A percentile compares a stretch with the other conserved stretches of the same genome.
These are phyloP conservation scores for Kwoniella sp. DNA, from an alignment of 768 basidiomycete species.

Conservation along the genomic window DNA sequence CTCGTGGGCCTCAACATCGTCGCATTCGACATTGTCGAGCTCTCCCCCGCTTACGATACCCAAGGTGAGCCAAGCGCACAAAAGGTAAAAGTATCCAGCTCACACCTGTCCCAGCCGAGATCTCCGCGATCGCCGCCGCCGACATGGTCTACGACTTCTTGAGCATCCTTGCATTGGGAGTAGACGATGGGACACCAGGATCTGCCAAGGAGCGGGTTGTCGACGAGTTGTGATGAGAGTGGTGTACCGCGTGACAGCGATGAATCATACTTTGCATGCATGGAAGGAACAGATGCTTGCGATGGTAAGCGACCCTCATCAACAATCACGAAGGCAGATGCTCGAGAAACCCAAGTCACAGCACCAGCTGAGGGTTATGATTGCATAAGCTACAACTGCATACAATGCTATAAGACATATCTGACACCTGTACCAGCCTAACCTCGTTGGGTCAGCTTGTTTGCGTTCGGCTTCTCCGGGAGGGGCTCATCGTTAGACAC, in stretches of 20 bases:
- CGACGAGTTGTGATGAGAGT: constrained; percentile 4
- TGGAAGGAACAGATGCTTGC: not conserved
- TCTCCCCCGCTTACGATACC: constrained; percentile 44
- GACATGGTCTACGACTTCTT: constrained; percentile 41
- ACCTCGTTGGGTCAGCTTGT: constrained; percentile 22
- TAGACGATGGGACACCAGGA: constrained; percentile 1
- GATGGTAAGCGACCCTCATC: not conserved
- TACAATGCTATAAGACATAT: not conserved
- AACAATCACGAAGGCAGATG: not conserved
- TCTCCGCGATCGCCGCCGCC: constrained; percentile 38
- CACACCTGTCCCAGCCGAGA: constrained; percentile 18
- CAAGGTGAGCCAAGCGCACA: constrained; percentile 24
- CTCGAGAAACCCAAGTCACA: not conserved
- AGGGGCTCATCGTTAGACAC: constrained; percentile 19
- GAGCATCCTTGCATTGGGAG: constrained; percentile 31
- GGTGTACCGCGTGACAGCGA: not conserved
- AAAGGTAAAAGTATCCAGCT: no score
- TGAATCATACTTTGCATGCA: not conserved
- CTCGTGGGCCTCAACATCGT: constrained; percentile 45
- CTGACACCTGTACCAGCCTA: constrained; percentile 3
- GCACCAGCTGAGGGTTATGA: not conserved
- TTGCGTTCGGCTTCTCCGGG: constrained; percentile 20
- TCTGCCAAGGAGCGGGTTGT: not conserved
- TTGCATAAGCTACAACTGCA: not conserved
- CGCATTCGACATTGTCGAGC: constrained; percentile 41